Conservation (phyloP, 164 flowering plant species). For the Vitis rupestris region DNA sequence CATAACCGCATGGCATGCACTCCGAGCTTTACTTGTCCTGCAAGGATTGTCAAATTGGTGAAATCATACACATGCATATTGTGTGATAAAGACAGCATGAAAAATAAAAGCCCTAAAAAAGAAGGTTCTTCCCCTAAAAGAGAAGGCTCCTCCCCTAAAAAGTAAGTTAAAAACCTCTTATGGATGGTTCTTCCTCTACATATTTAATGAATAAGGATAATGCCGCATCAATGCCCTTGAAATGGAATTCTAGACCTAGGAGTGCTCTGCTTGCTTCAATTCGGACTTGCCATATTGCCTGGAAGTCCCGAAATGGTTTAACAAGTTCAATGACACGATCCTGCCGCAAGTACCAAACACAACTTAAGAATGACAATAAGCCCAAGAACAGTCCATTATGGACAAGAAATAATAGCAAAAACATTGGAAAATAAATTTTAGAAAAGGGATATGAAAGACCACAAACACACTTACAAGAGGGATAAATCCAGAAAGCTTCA, state of each 20-base stretch:
- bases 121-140: background rate
- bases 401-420: no score
- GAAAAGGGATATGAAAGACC: background rate
- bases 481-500: constrained; percentile 69
- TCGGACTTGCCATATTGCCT: constrained; percentile 75
- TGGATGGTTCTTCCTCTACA: constrained; percentile 65
- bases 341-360: constrained; percentile 34
- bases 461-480: constrained; percentile 55
- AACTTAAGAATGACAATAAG: background rate
- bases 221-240: constrained; percentile 73
- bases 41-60: background rate
- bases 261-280: constrained; percentile 85
- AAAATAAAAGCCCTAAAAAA: background rate
- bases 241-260: constrained; percentile 77
- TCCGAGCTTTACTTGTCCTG: constrained; percentile 85
- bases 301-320: constrained; percentile 58
- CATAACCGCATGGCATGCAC: constrained; percentile 72
- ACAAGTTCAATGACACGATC: constrained; percentile 70
- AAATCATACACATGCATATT: background rate
- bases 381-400: background rate
- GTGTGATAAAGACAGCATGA: background rate
- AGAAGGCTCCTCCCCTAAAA: background rate
- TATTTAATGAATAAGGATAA: constrained; percentile 57
- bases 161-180: constrained; percentile 56
- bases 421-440: no score